Base-by-base conservation (phyloP, 2,329 filamentous ascomycete species). In the Diaporthe sp. region DNA sequence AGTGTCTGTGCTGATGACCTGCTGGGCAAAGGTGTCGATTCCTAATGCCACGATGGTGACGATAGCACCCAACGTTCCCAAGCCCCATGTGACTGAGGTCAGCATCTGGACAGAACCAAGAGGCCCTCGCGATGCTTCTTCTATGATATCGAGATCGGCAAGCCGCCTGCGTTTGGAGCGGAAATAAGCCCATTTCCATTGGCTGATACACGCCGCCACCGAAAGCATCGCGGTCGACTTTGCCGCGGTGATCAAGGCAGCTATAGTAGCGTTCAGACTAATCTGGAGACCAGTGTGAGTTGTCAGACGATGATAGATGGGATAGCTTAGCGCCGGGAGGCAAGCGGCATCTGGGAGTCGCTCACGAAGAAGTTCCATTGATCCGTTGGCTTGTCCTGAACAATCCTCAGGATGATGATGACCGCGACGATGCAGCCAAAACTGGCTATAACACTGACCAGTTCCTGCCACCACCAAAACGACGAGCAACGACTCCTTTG, bases 151-250 rank as follows among this genome's bases (percentile, higher is more conserved):
- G 44, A 67, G 44, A 22, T 67, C 62, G 12, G 44, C 62, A 3
- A 67, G 62, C 17, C 62, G 62, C 62, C 62, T 51, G 28, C 37
- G 44, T 25, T 67, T 51, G 12, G 62, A 67, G 1, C 44, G 62
- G 44, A 67, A 67, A 19, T 67, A 51, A 34, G 62, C 62, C 62
- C 62, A 67, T 37, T 67, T 67, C 62, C 62, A 67, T n/a, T 67
- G 62, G 12, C 62, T 51, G 25, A 67, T 67, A 9, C 62, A 67
- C 25, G 62, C 62, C 13, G 44, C 62, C 42, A 67, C 62, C 5
- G 62, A 67, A 1, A 67, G 62, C 62, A 67, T 67, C 6, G 62
- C 62, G 28, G 62, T 67, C 12, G 62, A 67, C 22, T 67, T 67
- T n/a, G 62, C 62, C 22, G 62, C 62, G 28, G 62, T 67, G 6